Evolutionary conservation across 805 yeast species (phyloP).

Genomic region (Clavispora carvajalis): DNA sequence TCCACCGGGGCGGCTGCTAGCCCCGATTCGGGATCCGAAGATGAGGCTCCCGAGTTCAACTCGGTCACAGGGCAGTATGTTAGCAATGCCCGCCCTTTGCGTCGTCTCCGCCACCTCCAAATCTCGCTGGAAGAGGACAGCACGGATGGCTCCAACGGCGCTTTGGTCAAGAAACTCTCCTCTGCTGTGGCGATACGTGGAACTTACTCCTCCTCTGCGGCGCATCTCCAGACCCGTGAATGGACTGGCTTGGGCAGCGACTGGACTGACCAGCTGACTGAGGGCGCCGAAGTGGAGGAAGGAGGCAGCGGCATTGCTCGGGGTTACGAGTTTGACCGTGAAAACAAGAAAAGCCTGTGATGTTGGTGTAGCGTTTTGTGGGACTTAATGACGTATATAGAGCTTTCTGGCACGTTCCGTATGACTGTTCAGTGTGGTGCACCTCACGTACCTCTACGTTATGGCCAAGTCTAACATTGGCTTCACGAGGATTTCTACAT

Average conservation of each 20-base stretch:
- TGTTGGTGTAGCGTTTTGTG: too few species aligned
- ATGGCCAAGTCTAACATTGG: too few species aligned
- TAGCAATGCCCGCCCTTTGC: slow-evolving; percentile 67
- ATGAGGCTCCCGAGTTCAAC: slow-evolving; percentile 76
- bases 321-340: slow-evolving; percentile 52
- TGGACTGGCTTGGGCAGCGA: slow-evolving; percentile 96
- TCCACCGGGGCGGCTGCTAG: too few species aligned
- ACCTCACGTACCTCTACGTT: too few species aligned
- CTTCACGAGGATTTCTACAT: too few species aligned
- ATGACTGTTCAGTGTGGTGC: too few species aligned
- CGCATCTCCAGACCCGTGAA: slow-evolving; percentile 58
- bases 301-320: slow-evolving; percentile 89
- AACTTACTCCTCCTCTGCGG: slow-evolving; percentile 87
- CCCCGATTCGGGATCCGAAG: too few species aligned
- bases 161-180: slow-evolving; percentile 53
- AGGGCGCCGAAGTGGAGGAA: slow-evolving; percentile 77
- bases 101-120: slow-evolving; percentile 60
- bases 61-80: slow-evolving; percentile 80
- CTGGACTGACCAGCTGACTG: slow-evolving; percentile 37
- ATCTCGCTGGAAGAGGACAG: slow-evolving; percentile 40
- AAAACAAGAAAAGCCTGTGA: not conserved
- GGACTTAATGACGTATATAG: too few species aligned
- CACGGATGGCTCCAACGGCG: slow-evolving; percentile 7
- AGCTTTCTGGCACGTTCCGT: too few species aligned
- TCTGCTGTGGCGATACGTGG: slow-evolving; percentile 59